Base-by-base conservation (phyloP, 1,139 yeast species). In the Saccharomyces uvarum region DNA sequence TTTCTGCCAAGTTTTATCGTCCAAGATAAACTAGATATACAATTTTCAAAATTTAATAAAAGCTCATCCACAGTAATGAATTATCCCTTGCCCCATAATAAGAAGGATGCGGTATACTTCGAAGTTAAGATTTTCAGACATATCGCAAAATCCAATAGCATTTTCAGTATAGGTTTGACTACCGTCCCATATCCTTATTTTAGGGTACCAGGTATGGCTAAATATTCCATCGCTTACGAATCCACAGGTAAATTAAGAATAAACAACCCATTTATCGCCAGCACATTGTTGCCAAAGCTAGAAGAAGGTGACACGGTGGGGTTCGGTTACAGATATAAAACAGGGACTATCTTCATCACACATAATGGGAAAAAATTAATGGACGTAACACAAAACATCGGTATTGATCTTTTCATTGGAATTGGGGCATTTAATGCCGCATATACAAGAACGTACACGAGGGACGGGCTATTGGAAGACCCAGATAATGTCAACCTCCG, bases 101-200 rank as follows among this genome's bases (percentile, higher is more conserved):
- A 86, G 56, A 75, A 75, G 58, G 83, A 85, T 31, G 87, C 85
- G 0, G 79, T 84, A 3, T 86, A 86, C 66, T 86, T 85, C 64
- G 95, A 86, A 67, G 80, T 82, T 3, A 86, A 86, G 63, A 71
- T 86, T 0, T 83, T 75, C 67, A 86, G 81, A 57, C 77, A 74
- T 24, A 59, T 63, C 1, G 44, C 51, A n/a, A 59, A 59, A 9
- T 60, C 72, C 0, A 64, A 69, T 54, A 69, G 88, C 21, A 70
- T 75, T 53, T 68, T 89, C 52, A 76, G 90, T 27, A 78, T 93
- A 48, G 99, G 99, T 0, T 74, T 91, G 32, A 81, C 87, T 11
- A 86, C 97, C 0, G 86, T 84, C 64, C 97, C 98, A 0, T 90
- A 90, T 67, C 98, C 99, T 1, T 75, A 83, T 51, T 93, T 90